phyloP scores from a whole-genome alignment of 208 protist species.

The Balamuthia mandrillaris region DNA sequence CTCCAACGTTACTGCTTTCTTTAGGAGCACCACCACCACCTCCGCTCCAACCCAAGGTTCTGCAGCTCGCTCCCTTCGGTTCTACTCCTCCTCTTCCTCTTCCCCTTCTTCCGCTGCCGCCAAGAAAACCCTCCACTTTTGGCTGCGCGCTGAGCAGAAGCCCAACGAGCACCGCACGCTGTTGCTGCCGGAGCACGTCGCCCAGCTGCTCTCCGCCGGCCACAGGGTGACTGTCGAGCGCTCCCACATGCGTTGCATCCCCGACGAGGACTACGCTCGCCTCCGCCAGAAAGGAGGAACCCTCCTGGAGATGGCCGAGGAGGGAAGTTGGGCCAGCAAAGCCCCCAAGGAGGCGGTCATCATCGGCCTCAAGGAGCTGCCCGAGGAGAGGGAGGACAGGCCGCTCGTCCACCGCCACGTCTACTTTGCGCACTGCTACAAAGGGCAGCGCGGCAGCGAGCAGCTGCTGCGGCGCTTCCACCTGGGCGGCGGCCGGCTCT shows the following conservation, averaged over 20 bases:
- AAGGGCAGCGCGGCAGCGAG: constrained; percentile 68
- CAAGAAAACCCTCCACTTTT: constrained; percentile 38
- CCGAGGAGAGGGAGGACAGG: constrained; percentile 21
- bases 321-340: constrained; percentile 44
- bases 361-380: constrained; percentile 72
- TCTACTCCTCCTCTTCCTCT: not conserved
- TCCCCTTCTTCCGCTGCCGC: not conserved
- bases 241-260: not conserved
- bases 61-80: too few relatives aligned
- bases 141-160: constrained; percentile 66
- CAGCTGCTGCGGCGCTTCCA: constrained; percentile 62
- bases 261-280: not conserved
- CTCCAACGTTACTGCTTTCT: too few relatives aligned
- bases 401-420: constrained; percentile 64
- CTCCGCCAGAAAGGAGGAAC: not conserved
- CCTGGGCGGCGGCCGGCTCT: constrained; percentile 29
- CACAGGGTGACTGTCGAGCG: not conserved
- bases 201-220: not conserved
- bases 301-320: not conserved
- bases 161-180: constrained; percentile 58
- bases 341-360: constrained; percentile 55
- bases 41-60: too few relatives aligned
- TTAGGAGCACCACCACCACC: too few relatives aligned
- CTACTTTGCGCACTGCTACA: constrained; percentile 74
- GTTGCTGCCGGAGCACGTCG: constrained; percentile 50